phyloP scores from a whole-genome alignment of 169 alveolate genomes.

The Condylostoma magnum region DNA sequence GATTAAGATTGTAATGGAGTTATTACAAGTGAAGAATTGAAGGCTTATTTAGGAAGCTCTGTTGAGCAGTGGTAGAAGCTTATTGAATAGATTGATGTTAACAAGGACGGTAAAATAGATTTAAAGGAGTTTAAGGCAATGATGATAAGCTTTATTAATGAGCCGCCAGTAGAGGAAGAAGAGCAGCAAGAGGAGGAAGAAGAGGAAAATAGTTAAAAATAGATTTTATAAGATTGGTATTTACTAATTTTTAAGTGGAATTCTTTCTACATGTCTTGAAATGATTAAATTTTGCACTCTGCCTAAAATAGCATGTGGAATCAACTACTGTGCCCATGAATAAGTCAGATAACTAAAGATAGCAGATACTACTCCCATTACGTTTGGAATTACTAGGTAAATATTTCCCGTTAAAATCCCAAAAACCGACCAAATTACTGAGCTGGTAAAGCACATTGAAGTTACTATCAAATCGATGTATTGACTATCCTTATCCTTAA shows the following conservation, averaged over 20 bases:
- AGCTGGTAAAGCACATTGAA: not conserved
- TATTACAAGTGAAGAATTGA: conserved; percentile 9
- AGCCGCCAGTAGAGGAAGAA: too few species aligned
- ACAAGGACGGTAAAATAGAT: conserved; percentile 24
- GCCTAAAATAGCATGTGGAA: not conserved
- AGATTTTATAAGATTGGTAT: too few species aligned
- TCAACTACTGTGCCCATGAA: not conserved
- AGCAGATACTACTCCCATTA: not conserved
- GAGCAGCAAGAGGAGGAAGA: too few species aligned
- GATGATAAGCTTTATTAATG: too few species aligned
- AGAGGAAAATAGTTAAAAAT: too few species aligned
- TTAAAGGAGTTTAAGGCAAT: conserved; percentile 32
- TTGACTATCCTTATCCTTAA: not conserved
- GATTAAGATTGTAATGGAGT: conserved; percentile 25
- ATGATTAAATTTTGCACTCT: too few species aligned
- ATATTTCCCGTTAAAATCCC: not conserved
- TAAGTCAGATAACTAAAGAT: not conserved
- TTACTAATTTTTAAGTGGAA: too few species aligned
- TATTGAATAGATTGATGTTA: conserved; percentile 18
- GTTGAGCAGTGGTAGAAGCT: not conserved
- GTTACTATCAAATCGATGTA: not conserved
- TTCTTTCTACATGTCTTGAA: too few species aligned
- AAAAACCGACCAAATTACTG: not conserved
- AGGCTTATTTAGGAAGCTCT: not conserved
- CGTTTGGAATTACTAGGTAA: not conserved